A percentile compares a stretch with the other conserved stretches of the same genome.
These are phyloP conservation scores for Discostella pseudostelligera DNA, from an alignment of 108 stramenopile species.

Conservation along the genomic window DNA sequence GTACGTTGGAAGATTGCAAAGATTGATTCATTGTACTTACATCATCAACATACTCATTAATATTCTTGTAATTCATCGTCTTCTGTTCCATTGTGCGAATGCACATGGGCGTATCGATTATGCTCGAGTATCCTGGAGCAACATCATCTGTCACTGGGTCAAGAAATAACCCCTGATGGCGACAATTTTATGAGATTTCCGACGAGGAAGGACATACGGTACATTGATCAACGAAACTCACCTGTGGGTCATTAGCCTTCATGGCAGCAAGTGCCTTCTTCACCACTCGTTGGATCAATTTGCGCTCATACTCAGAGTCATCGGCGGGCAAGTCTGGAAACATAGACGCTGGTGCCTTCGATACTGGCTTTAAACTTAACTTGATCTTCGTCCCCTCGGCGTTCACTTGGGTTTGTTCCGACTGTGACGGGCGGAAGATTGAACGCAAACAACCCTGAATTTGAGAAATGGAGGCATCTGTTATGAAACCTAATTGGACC, in stretches of 20 bases:
- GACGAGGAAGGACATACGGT: background rate
- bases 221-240: background rate
- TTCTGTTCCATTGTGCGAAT: conserved; percentile 78
- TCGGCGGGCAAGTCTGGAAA: conserved; percentile 39
- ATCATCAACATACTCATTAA: conserved; percentile 72
- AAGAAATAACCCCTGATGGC: conserved; percentile 63
- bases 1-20: background rate
- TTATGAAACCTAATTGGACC: conserved; percentile 63
- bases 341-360: conserved; percentile 22
- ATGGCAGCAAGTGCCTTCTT: conserved; percentile 64
- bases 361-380: conserved; percentile 23
- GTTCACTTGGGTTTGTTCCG: conserved; percentile 38
- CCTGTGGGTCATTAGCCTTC: conserved; percentile 74
- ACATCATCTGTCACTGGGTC: conserved; percentile 89
- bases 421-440: conserved; percentile 53
- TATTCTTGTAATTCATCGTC: conserved; percentile 57
- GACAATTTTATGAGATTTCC: background rate
- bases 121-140: conserved; percentile 75
- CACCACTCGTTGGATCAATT: conserved; percentile 70
- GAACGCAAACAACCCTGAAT: conserved; percentile 62
- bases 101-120: conserved; percentile 84
- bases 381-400: conserved; percentile 35
- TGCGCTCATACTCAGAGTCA: conserved; percentile 51
- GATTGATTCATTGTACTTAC: conserved; percentile 39
- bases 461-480: conserved; percentile 60